A percentile compares a stretch with the other conserved stretches of the same genome.
These are phyloP conservation scores for Didymella exigua DNA, from an alignment of 2,329 filamentous ascomycete species.

Conservation along the genomic window DNA sequence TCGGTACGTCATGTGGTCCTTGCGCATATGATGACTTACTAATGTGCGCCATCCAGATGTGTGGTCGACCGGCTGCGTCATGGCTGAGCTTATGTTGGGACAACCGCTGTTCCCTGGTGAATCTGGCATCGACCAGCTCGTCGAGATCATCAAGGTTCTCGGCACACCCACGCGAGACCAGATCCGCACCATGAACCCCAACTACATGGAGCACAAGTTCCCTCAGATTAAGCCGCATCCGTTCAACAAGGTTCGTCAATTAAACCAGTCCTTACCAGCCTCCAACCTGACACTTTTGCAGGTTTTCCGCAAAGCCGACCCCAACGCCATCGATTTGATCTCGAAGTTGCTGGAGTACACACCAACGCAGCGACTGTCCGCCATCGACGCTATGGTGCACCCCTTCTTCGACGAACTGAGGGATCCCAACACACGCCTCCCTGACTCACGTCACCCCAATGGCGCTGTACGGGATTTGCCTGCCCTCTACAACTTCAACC, in stretches of 20 bases:
- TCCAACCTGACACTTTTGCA: constrained; percentile 37
- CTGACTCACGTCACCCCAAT: constrained; percentile 89
- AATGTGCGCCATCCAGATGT: constrained; percentile 69
- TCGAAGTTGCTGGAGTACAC: constrained; percentile 95
- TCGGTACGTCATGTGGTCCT: constrained; percentile 69
- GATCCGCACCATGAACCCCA: constrained; percentile 99
- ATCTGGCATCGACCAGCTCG: constrained; percentile 96
- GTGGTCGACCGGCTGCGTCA: constrained; percentile 98
- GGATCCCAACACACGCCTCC: constrained; percentile 86
- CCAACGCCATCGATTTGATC: constrained; percentile 92
- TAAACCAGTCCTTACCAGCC: not conserved
- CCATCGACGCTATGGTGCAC: constrained; percentile 96
- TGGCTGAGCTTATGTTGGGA: constrained; percentile 98
- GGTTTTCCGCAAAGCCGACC: constrained; percentile 96
- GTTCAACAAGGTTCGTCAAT: constrained; percentile 79
- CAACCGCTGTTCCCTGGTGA: constrained; percentile 98
- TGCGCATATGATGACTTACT: constrained; percentile 18
- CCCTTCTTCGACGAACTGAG: constrained; percentile 98
- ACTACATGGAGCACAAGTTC: constrained; percentile 99
- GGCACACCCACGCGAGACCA: constrained; percentile 96
- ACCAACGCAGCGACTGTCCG: constrained; percentile 89
- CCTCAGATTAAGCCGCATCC: constrained; percentile 99
- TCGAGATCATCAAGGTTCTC: constrained; percentile 99
- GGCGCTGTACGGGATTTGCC: constrained; percentile 82
- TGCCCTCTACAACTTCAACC: constrained; percentile 88